Base-by-base conservation (phyloP, 1,284 basidiomycete species). In the Grifola frondosa region DNA sequence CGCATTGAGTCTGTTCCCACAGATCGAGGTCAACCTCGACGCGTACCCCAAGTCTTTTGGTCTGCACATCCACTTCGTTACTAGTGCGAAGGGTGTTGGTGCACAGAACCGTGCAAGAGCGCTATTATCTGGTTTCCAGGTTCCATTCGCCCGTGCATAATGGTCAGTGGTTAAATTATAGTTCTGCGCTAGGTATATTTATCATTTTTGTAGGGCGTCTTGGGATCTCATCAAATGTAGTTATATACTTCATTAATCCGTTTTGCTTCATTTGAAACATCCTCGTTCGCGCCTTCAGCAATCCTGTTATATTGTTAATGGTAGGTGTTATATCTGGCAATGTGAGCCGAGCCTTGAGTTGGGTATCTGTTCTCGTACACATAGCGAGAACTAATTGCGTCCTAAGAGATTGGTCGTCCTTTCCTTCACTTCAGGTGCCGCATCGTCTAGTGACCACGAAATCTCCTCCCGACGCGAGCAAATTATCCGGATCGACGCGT, bases 1-100 rank as follows among this genome's bases (percentile, higher is more conserved):
- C 13, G 93, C 94, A 0, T 88, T 98, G 79, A 84, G 79, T 9
- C 78, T 96, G 52, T 99, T 97, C 77, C 96, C 96, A 4, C 89
- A 94, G 66, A 84, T 97, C 44, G 94, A 97, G 68, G 84, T 91
- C 63, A 97, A 96, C 67, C 66, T 88, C 46, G 93, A 97, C 62
- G 68, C 87, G 30, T 97, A 96, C 62, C 90, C 91, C 6, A 80
- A 78, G 53, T 63, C 81, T 40, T 86, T 86, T 60, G 94, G 94
- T 26, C 89, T 97, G 80, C 88, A 96, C 62, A 81, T 97, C 36
- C 88, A 93, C 63, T 93, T 94, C 64, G 76, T 93, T 49, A 96
- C 94, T 28, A 92, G 87, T 61, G 84, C 88, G 4, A 73, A 74
- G 37, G 94, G 94, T 0, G 69, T 82, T 22, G 89, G 89, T 25